Conservation (phyloP, 106 monocot species). For the Ottelia alismoides region DNA sequence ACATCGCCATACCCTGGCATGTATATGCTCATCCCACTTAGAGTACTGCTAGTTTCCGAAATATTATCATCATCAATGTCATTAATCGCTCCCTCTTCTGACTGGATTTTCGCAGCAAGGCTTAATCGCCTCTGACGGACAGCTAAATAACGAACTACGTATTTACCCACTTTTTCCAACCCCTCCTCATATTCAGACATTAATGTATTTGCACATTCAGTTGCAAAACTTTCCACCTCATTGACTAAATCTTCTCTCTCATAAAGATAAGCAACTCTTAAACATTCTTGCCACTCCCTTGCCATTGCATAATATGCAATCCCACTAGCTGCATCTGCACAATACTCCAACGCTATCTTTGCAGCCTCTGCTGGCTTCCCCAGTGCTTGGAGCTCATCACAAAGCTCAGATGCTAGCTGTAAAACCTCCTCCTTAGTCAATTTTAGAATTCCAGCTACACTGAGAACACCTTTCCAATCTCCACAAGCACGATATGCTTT, state of each 20-base stretch:
- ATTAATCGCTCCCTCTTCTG: constrained; percentile 38
- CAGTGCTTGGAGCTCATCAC: constrained; percentile 86
- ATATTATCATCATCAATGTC: constrained; percentile 61
- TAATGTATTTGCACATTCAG: constrained; percentile 56
- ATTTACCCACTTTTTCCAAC: constrained; percentile 69
- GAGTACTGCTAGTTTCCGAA: constrained; percentile 71
- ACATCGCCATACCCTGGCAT: constrained; percentile 50
- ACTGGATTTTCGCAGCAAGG: constrained; percentile 60
- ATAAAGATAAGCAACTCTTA: constrained; percentile 60
- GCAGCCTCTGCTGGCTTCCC: constrained; percentile 91
- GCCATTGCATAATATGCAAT: constrained; percentile 58
- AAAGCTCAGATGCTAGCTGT: constrained; percentile 65
- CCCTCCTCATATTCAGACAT: constrained; percentile 69
- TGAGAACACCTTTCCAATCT: constrained; percentile 85
- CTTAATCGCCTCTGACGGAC: constrained; percentile 82
- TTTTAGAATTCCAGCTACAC: constrained; percentile 48
- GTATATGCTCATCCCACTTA: constrained; percentile 95
- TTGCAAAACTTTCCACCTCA: constrained; percentile 44
- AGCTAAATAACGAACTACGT: constrained; percentile 76
- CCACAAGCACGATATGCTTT: constrained; percentile 69
- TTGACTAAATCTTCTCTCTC: constrained; percentile 45
- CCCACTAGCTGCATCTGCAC: constrained; percentile 45
- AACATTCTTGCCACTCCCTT: constrained; percentile 91
- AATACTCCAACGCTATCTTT: constrained; percentile 73
- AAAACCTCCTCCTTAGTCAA: constrained; percentile 31